Conservation (phyloP, 129 eudicot species). For the Artemisia tridentata region DNA sequence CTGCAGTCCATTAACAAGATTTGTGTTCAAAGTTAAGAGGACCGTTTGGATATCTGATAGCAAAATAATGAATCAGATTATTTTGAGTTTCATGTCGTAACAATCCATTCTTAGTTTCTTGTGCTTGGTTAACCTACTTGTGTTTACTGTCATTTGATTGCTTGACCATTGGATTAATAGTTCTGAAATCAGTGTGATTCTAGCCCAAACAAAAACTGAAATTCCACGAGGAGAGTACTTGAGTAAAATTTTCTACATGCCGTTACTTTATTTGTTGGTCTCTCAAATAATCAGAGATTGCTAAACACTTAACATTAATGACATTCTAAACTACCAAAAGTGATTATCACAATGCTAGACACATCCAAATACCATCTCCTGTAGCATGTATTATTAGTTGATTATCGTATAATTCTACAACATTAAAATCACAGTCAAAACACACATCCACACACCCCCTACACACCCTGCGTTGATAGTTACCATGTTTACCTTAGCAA, state of each 20-base stretch:
- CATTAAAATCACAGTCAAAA: not conserved
- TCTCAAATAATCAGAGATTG: no score
- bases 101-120: not conserved
- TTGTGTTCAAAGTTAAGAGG: not conserved
- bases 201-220: no score
- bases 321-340: not conserved
- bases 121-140: not conserved
- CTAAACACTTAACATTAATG: not conserved
- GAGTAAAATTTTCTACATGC: no score
- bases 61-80: not conserved
- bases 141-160: not conserved
- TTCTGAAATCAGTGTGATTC: no score
- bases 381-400: not conserved
- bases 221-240: no score
- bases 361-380: not conserved
- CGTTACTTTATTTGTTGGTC: no score
- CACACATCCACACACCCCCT: not conserved
- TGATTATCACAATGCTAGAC: not conserved
- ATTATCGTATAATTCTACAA: not conserved
- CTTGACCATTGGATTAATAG: no score
- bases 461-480: not conserved
- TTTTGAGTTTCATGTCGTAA: not conserved
- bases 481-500: not conserved
- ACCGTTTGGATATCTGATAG: not conserved
- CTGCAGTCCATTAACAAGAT: slow-evolving; percentile 37